A percentile compares a stretch with the other conserved stretches of the same genome.
Conservation (phyloP, 306 rosid species). For the Vigna nakashimae region DNA sequence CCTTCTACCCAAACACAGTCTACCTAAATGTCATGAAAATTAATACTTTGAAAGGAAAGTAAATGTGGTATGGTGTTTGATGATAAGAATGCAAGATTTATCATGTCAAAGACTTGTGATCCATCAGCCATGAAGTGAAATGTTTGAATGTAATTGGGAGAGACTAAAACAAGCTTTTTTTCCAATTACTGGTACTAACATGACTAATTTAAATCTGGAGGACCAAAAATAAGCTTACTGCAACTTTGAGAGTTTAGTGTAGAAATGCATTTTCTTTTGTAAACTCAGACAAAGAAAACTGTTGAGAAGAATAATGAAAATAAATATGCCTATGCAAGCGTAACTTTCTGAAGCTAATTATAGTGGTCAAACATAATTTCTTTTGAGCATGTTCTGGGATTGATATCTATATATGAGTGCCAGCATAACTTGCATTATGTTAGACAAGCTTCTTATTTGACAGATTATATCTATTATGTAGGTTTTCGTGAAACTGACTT, state of each 20-base stretch:
- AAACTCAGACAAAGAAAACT: neutral
- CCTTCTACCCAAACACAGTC: no score
- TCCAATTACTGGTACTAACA: no score
- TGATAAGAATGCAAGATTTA: no score
- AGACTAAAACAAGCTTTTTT: no score
- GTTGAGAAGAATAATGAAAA: constrained; percentile 29
- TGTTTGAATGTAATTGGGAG: no score
- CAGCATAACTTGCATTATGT: constrained; percentile 17
- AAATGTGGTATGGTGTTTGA: no score
- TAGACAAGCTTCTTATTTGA: constrained; percentile 43
- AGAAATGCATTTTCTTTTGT: neutral
- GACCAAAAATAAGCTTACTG: no score
- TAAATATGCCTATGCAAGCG: constrained; percentile 6
- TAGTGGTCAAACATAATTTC: constrained; percentile 19
- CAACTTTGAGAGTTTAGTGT: neutral
- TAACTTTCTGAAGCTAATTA: constrained; percentile 32
- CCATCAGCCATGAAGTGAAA: no score
- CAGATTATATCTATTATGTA: constrained; percentile 48
- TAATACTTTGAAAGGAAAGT: no score
- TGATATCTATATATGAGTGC: constrained; percentile 22
- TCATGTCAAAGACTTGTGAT: no score
- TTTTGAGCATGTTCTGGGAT: constrained; percentile 19
- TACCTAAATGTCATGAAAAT: no score
- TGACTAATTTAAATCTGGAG: no score
- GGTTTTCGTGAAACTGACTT: constrained; percentile 63